phyloP scores from a whole-genome alignment of 352 stramenopile genomes.

The Globisporangium uncinulatum region DNA sequence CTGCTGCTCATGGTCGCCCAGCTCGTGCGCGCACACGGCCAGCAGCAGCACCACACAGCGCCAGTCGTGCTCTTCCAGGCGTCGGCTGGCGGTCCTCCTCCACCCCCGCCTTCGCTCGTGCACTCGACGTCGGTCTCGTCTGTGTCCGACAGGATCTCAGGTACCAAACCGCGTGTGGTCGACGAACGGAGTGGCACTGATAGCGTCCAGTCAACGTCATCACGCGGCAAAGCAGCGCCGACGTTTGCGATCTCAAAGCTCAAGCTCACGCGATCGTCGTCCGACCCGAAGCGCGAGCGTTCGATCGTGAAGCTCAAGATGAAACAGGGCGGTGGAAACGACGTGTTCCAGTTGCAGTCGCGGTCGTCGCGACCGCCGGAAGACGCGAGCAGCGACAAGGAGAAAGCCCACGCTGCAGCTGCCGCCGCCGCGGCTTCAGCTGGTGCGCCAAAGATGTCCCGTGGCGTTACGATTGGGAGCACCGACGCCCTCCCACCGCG shows the following conservation, averaged over 20 bases:
- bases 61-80: slow-evolving; percentile 8
- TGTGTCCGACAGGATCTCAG: slow-evolving; percentile 15
- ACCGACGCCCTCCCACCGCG: slow-evolving; percentile 6
- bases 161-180: slow-evolving; percentile 13
- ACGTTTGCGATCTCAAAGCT: slow-evolving; percentile 57
- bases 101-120: slow-evolving; percentile 19
- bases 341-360: slow-evolving; percentile 50
- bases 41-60: slow-evolving; percentile 23
- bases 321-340: slow-evolving; percentile 37
- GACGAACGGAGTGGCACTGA: slow-evolving; percentile 19
- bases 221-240: slow-evolving; percentile 22
- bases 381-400: background rate
- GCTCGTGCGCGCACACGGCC: slow-evolving; percentile 45
- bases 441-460: slow-evolving; percentile 49
- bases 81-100: background rate
- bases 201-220: background rate
- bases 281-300: slow-evolving; percentile 65
- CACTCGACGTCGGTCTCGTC: slow-evolving; percentile 29
- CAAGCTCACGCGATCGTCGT: slow-evolving; percentile 64
- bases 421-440: background rate
- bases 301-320: slow-evolving; percentile 59
- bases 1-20: slow-evolving; percentile 59
- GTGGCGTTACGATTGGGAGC: slow-evolving; percentile 64
- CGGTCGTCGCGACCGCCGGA: slow-evolving; percentile 12
- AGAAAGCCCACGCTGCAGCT: background rate